Percentiles rank a stretch among this genome's conserved stretches.
phyloP scores from a whole-genome alignment of 139 green algal genomes.

The Chlamydomonas eustigma region DNA sequence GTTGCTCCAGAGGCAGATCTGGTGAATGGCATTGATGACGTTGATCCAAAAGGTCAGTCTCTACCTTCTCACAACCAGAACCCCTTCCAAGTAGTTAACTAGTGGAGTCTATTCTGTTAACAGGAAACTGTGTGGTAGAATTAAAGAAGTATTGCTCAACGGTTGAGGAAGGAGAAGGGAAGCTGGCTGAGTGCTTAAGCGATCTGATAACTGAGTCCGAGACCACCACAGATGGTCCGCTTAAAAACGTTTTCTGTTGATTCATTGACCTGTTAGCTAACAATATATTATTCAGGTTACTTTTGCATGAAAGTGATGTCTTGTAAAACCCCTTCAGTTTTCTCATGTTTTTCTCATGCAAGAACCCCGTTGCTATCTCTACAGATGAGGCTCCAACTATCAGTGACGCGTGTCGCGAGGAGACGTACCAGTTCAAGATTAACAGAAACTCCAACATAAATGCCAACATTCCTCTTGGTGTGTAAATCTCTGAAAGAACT shows the following conservation, averaged over 20 bases:
- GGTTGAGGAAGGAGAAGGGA: conserved; percentile 45
- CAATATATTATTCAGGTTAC: too few relatives aligned
- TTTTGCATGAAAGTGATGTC: too few relatives aligned
- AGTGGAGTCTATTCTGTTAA: too few relatives aligned
- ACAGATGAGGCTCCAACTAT: background rate
- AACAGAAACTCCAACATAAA: conserved; percentile 70
- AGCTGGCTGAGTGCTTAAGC: conserved; percentile 62
- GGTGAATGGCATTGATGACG: conserved; percentile 13
- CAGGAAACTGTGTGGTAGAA: conserved; percentile 62
- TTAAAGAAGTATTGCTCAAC: conserved; percentile 59
- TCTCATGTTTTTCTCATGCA: too few relatives aligned
- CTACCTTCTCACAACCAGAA: too few relatives aligned
- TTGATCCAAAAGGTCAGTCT: background rate
- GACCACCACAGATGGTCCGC: background rate
- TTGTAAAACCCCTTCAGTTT: too few relatives aligned
- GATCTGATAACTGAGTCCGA: conserved; percentile 51
- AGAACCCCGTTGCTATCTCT: too few relatives aligned
- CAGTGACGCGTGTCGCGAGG: conserved; percentile 42
- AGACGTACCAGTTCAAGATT: conserved; percentile 53
- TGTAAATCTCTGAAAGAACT: too few relatives aligned
- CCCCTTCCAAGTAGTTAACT: too few relatives aligned
- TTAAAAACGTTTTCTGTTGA: too few relatives aligned
- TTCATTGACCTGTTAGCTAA: too few relatives aligned
- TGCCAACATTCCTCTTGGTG: conserved; percentile 69
- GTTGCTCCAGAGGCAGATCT: conserved; percentile 10